Conservation (phyloP, 2,329 filamentous ascomycete species). For the Colletotrichum salicis region DNA sequence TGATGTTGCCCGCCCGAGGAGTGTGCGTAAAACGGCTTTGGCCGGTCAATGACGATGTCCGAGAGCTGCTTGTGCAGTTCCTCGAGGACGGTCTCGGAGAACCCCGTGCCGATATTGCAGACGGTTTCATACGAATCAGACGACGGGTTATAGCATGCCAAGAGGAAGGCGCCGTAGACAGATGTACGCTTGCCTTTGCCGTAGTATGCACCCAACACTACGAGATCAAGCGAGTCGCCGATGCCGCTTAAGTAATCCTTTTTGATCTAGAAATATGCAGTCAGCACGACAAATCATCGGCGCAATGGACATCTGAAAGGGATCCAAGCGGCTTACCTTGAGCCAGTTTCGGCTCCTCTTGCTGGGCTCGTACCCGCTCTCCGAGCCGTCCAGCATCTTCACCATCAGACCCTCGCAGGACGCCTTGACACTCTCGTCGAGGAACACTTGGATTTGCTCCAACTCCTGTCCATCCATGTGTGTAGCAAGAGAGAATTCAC, state of each 20-base stretch:
- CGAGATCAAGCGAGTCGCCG: constrained; percentile 94
- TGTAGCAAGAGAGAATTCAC: constrained; percentile 91
- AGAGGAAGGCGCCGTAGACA: constrained; percentile 93
- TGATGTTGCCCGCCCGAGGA: constrained; percentile 88
- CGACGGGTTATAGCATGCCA: constrained; percentile 89
- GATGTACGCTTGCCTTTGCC: constrained; percentile 96
- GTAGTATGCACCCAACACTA: constrained; percentile 93
- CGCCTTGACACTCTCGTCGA: constrained; percentile 95
- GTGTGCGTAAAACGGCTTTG: constrained; percentile 95
- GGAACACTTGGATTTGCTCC: constrained; percentile 90
- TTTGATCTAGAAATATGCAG: constrained; percentile 73
- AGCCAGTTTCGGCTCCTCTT: constrained; percentile 98
- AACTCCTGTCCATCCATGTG: constrained; percentile 88
- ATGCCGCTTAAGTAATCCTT: constrained; percentile 96
- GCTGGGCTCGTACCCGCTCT: constrained; percentile 95
- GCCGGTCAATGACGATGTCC: constrained; percentile 82
- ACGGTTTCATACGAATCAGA: constrained; percentile 91
- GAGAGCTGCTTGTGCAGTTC: constrained; percentile 82
- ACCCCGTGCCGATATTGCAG: constrained; percentile 98
- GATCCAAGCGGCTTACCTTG: constrained; percentile 68
- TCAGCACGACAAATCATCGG: constrained; percentile 8
- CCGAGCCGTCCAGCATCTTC: constrained; percentile 95
- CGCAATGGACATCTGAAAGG: not conserved
- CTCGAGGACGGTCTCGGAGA: constrained; percentile 93
- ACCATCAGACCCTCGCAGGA: constrained; percentile 99